Evolutionary conservation across 192 early-diverging fungal species (phyloP).

Genomic region (Chytriomyces sp.): DNA sequence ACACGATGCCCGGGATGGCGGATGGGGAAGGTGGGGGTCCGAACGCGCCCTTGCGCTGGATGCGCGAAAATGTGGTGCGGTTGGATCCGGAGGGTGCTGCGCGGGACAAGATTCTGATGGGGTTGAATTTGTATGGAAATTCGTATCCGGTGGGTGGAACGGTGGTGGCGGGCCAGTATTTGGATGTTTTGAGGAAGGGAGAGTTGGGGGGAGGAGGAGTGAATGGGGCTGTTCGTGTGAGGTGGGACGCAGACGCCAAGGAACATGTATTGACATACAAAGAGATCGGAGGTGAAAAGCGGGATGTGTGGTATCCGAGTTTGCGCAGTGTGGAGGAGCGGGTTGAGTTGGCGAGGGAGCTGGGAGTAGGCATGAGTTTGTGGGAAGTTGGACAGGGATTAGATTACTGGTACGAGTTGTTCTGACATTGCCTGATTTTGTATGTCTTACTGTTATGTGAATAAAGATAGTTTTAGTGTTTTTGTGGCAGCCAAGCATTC

Average conservation of each 20-base stretch:
- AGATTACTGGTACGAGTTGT: constrained; percentile 36
- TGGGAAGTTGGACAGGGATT: constrained; percentile 41
- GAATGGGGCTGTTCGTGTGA: not conserved
- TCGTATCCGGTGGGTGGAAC: not conserved
- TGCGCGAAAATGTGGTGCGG: constrained; percentile 16
- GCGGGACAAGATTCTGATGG: constrained; percentile 25
- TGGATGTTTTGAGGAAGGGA: not conserved
- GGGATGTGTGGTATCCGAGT: constrained; percentile 34
- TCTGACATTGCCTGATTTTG: too few species aligned
- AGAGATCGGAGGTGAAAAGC: not conserved
- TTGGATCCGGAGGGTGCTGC: not conserved
- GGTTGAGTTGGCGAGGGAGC: constrained; percentile 8
- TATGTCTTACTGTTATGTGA: too few species aligned
- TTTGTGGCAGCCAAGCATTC: too few species aligned
- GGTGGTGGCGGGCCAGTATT: not conserved
- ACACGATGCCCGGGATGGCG: not conserved
- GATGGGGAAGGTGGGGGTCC: constrained; percentile 25
- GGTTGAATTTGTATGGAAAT: constrained; percentile 36
- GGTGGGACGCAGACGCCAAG: not conserved
- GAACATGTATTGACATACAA: constrained; percentile 12
- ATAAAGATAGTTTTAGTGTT: too few species aligned
- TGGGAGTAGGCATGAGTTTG: constrained; percentile 23
- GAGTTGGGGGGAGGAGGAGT: not conserved
- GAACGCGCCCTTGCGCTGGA: constrained; percentile 33
- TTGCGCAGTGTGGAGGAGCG: constrained; percentile 16